These are phyloP conservation scores for Rubus parviflorus DNA, from an alignment of 306 rosid genomes.

Conservation along the genomic window DNA sequence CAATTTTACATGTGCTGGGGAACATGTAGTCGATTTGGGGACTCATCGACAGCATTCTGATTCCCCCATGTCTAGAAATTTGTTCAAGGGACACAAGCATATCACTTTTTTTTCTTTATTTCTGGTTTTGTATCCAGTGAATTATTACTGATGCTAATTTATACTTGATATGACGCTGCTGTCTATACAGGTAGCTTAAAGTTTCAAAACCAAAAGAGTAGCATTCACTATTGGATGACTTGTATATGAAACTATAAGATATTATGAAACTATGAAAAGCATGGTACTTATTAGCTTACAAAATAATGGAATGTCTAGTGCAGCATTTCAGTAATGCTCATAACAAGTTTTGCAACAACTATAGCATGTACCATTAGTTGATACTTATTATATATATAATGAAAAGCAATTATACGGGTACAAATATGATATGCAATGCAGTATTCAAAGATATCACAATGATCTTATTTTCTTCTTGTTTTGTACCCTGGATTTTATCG, in stretches of 20 bases:
- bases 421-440: too few relatives aligned
- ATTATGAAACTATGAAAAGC: too few relatives aligned
- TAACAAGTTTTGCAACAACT: too few relatives aligned
- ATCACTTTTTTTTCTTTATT: neutral
- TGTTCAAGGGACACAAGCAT: neutral
- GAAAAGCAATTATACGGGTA: too few relatives aligned
- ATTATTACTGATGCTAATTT: neutral
- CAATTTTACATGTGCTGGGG: constrained; percentile 24
- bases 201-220: neutral
- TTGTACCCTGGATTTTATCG: neutral
- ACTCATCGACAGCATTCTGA: constrained; percentile 10
- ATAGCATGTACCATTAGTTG: neutral
- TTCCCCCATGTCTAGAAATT: constrained; percentile 1
- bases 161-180: neutral
- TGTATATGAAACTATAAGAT: too few relatives aligned
- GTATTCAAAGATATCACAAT: neutral
- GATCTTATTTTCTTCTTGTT: neutral
- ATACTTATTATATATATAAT: too few relatives aligned
- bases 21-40: neutral
- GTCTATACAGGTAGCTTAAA: neutral
- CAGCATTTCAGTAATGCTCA: too few relatives aligned
- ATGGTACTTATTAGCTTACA: too few relatives aligned
- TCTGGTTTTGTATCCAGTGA: neutral
- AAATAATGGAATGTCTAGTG: too few relatives aligned
- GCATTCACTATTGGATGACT: neutral